A percentile compares a stretch with the other conserved stretches of the same genome.
Conservation (phyloP, 2,329 filamentous ascomycete genomes). For the Alternaria arborescens region DNA sequence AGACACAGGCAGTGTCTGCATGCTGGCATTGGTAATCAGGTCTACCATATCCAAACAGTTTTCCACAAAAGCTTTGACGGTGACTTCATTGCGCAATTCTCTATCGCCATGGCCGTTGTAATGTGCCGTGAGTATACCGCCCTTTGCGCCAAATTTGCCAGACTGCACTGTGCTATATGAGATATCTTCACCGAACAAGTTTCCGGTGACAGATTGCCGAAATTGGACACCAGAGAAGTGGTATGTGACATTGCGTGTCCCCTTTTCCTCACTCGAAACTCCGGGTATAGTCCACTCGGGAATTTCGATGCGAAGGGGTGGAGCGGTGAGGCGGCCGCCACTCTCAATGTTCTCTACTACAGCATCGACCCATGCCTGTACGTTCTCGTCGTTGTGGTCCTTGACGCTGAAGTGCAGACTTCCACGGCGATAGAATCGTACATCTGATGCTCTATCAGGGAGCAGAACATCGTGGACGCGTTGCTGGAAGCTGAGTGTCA, state of each 20-base stretch:
- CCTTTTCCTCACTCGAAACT: conserved; percentile 15
- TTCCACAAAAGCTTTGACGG: conserved; percentile 29
- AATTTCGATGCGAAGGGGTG: conserved; percentile 35
- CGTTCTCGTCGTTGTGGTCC: conserved; percentile 17
- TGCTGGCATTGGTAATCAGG: conserved; percentile 29
- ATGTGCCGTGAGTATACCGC: conserved; percentile 29
- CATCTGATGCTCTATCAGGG: conserved; percentile 39
- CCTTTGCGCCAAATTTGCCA: conserved; percentile 40
- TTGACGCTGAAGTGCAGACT: conserved; percentile 23
- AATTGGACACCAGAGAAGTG: conserved; percentile 43
- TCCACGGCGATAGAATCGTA: conserved; percentile 36
- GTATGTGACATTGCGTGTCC: conserved; percentile 29
- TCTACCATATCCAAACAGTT: conserved; percentile 31
- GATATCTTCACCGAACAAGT: conserved; percentile 18
- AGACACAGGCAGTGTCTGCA: conserved; percentile 21
- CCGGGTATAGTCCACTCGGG: conserved; percentile 42
- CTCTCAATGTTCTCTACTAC: conserved; percentile 38
- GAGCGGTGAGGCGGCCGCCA: conserved; percentile 40
- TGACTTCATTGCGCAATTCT: conserved; percentile 11
- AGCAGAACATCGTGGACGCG: conserved; percentile 41
- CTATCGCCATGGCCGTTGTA: conserved; percentile 11
- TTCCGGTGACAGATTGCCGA: conserved; percentile 32
- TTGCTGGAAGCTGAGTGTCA: conserved; percentile 34
- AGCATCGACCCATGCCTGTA: conserved; percentile 28
- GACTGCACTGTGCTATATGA: conserved; percentile 36